Evolutionary conservation across 2,329 filamentous ascomycete genomes (phyloP).

Genomic region (Scedosporium boydii): DNA sequence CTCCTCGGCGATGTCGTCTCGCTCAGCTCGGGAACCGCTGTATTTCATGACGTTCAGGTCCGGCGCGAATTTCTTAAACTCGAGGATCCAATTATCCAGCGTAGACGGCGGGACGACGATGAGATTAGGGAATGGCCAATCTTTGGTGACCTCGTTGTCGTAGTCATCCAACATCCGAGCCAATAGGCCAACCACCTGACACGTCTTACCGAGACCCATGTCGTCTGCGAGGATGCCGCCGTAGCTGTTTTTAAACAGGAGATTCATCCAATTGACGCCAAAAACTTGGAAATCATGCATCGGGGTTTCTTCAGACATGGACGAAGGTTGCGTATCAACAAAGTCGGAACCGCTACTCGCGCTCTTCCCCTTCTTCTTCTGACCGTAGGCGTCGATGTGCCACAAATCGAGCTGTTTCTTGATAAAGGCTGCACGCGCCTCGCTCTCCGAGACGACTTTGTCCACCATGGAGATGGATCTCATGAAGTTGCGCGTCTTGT

Average conservation of each 20-base stretch:
- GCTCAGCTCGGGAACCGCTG: slow-evolving; percentile 55
- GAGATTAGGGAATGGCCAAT: slow-evolving; percentile 60
- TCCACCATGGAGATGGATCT: slow-evolving; percentile 76
- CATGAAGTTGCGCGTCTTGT: slow-evolving; percentile 59
- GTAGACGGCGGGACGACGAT: slow-evolving; percentile 90
- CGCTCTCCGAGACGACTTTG: slow-evolving; percentile 67
- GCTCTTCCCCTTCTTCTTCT: slow-evolving; percentile 17
- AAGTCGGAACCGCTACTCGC: slow-evolving; percentile 11
- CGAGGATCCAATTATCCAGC: slow-evolving; percentile 88
- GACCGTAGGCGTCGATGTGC: slow-evolving; percentile 39
- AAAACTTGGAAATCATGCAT: slow-evolving; percentile 94
- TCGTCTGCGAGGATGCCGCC: slow-evolving; percentile 94
- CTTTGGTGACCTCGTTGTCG: slow-evolving; percentile 17
- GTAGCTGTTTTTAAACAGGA: slow-evolving; percentile 70
- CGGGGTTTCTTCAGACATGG: slow-evolving; percentile 65
- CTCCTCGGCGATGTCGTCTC: slow-evolving; percentile 56
- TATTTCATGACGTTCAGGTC: slow-evolving; percentile 64
- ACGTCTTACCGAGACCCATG: slow-evolving; percentile 96
- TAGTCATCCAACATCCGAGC: slow-evolving; percentile 68
- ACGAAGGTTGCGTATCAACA: slow-evolving; percentile 51
- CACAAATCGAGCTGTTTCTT: slow-evolving; percentile 36
- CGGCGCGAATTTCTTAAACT: slow-evolving; percentile 83
- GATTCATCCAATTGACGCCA: slow-evolving; percentile 85
- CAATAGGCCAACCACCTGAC: slow-evolving; percentile 88
- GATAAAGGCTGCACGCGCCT: slow-evolving; percentile 54